phyloP scores from a whole-genome alignment of 2,329 filamentous ascomycete species.

The Ascochyta pisi region DNA sequence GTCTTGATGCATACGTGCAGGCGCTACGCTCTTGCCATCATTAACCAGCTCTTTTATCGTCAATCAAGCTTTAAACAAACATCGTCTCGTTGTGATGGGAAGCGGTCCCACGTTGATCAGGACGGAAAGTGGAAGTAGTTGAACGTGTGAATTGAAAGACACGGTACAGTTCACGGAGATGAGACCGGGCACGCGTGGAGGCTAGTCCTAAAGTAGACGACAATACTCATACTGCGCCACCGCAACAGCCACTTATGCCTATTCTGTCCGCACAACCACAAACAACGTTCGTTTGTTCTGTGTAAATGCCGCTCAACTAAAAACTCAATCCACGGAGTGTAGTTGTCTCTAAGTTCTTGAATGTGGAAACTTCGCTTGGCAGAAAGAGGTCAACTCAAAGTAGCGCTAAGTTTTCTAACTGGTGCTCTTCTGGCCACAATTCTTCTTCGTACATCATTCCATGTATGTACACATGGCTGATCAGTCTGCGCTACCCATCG shows the following conservation, averaged over 20 bases:
- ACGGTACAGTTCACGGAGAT: conserved; percentile 16
- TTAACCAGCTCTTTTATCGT: not conserved
- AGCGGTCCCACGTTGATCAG: no score
- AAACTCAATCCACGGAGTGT: no score
- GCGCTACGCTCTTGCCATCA: not conserved
- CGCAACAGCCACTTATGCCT: not conserved
- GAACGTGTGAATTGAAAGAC: conserved; percentile 2
- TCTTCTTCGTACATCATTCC: not conserved
- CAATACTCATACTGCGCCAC: conserved; percentile 10
- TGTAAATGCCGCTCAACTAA: no score
- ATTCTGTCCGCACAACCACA: not conserved
- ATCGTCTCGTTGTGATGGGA: not conserved
- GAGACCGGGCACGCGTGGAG: conserved; percentile 5
- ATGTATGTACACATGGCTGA: not conserved
- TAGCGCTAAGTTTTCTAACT: not conserved
- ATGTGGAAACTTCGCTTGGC: no score
- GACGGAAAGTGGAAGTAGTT: not conserved
- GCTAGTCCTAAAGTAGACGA: conserved; percentile 4
- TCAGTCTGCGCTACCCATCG: not conserved
- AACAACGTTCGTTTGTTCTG: not conserved
- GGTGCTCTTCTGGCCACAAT: not conserved
- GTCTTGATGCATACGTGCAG: not conserved
- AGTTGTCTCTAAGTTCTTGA: no score
- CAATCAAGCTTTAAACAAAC: not conserved
- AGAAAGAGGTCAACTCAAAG: not conserved